Base-by-base conservation (phyloP, 2,329 filamentous ascomycete species). In the Ceratocystis cubensis region DNA sequence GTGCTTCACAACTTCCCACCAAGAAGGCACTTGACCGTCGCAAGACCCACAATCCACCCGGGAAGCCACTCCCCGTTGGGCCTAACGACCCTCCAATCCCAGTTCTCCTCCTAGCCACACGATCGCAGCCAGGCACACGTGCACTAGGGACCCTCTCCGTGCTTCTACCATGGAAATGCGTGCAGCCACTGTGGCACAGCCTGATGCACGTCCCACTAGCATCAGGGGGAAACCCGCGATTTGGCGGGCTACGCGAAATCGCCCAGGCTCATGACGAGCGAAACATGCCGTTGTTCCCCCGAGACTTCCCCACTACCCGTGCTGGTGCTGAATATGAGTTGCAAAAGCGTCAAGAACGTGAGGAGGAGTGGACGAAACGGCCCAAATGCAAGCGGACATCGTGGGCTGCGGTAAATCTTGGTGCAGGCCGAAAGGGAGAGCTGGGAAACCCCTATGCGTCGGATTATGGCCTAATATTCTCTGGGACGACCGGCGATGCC, bases 101-200 rank as follows among this genome's bases (percentile, higher is more conserved):
- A 0, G 76, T 93, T 48, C 78, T 93, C 1, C 76, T 95, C 5
- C 79, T 90, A 3, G 80, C 86, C 44, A 84, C 83, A 10, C 81
- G 84, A 2, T 74, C 80, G 8, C 73, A 76, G 10, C 71, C 74
- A 1, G 76, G 76, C 46, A 77, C 75, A 10, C 81, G 81, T 61
- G 77, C 79, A 1, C 85, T 88, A 61, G 87, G 88, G 0, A 86
- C 81, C 0, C 97, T 91, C 91, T 94, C 87, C 0, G 74, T 97
- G 1, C 79, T 97, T 28, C 81, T 94, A 2, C 94, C 94, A 0
- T 96, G 93, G 91, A 91, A 89, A 73, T 96, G 89, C 71, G 88
- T 97, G 45, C 79, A 85, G 45, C 84, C 90, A 0, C 80, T 96
- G 41, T 99, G 94, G 94, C 88, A 93, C 71, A 86, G 84, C 61